These are phyloP conservation scores for Diaporthe ilicicola DNA, from an alignment of 2,329 filamentous ascomycete species.

Conservation along the genomic window DNA sequence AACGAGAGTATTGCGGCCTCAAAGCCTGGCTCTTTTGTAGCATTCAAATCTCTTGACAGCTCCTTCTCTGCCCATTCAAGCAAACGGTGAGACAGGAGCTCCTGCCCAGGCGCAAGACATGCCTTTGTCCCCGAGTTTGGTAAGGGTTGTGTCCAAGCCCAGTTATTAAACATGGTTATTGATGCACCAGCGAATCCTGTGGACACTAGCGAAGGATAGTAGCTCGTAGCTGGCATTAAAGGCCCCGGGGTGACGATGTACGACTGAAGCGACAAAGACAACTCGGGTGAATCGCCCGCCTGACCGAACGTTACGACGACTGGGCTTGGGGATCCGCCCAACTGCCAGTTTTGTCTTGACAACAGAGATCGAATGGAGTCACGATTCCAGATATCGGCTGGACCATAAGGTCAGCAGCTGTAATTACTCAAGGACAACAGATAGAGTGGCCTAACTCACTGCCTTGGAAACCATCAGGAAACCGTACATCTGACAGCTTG, in stretches of 20 bases:
- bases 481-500: conserved; percentile 11
- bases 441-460: conserved; percentile 3
- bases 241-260: background rate
- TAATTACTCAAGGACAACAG: background rate
- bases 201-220: background rate
- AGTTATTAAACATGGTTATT: background rate
- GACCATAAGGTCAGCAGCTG: background rate
- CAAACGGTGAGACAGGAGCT: background rate
- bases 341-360: background rate
- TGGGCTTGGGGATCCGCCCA: background rate
- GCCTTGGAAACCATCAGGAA: background rate
- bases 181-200: background rate
- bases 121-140: background rate
- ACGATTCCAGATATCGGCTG: conserved; percentile 18
- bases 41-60: background rate
- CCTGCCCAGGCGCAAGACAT: background rate
- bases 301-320: background rate
- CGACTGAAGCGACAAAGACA: conserved; percentile 6
- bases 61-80: conserved; percentile 24
- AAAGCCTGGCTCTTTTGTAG: background rate
- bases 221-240: background rate
- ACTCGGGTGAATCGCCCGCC: background rate
- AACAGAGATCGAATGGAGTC: background rate
- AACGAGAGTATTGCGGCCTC: conserved; percentile 19
- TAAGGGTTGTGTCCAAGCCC: background rate